phyloP scores from a whole-genome alignment of 495 filamentous ascomycete species.

The Rusavskia elegans region DNA sequence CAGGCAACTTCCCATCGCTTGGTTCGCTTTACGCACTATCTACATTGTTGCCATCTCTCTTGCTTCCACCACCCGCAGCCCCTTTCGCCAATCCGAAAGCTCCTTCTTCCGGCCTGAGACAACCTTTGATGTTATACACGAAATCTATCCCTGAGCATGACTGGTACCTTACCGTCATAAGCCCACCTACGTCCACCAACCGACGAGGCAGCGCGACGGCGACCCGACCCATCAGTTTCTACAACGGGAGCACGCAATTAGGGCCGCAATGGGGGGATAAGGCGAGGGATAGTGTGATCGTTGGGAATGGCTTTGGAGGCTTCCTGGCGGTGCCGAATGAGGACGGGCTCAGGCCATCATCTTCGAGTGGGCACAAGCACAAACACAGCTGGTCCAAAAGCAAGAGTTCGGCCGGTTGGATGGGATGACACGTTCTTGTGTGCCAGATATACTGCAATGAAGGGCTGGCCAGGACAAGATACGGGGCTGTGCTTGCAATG shows the following conservation, averaged over 20 bases:
- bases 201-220: slow-evolving; percentile 19
- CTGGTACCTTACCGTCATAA: slow-evolving; percentile 61
- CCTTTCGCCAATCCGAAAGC: slow-evolving; percentile 24
- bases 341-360: slow-evolving; percentile 24
- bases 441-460: not conserved
- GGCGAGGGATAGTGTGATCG: slow-evolving; percentile 42
- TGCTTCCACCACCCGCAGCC: slow-evolving; percentile 44
- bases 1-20: slow-evolving; percentile 57
- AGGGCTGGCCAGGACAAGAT: not conserved
- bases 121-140: slow-evolving; percentile 65
- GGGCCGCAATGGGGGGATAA: slow-evolving; percentile 45
- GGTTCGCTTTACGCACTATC: slow-evolving; percentile 73
- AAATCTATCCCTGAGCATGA: slow-evolving; percentile 75
- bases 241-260: slow-evolving; percentile 30
- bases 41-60: slow-evolving; percentile 52
- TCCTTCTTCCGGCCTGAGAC: slow-evolving; percentile 29
- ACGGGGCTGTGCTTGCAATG: no score
- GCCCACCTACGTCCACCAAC: slow-evolving; percentile 23
- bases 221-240: slow-evolving; percentile 39
- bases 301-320: slow-evolving; percentile 64
- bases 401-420: slow-evolving; percentile 7
- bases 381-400: not conserved
- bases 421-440: slow-evolving; percentile 7
- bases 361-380: slow-evolving; percentile 2
- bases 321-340: slow-evolving; percentile 64